A percentile compares a stretch with the other conserved stretches of the same genome.
phyloP scores from a whole-genome alignment of 495 filamentous ascomycete genomes.

The Astrothelium macrocarpum region DNA sequence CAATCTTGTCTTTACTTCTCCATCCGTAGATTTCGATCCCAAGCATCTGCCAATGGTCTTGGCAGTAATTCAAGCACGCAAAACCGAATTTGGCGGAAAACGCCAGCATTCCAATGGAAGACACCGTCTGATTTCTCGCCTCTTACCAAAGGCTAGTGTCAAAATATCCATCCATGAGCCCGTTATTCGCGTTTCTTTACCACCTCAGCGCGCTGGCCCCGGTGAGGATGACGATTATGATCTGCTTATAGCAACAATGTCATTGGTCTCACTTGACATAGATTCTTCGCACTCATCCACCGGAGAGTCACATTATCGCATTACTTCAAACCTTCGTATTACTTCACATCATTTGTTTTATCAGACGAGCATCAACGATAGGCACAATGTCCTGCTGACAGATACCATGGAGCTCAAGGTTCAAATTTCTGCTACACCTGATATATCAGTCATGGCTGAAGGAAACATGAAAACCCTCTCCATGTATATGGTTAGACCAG shows the following conservation, averaged over 20 bases:
- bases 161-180: slow-evolving; percentile 96
- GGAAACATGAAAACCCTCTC: slow-evolving; percentile 80
- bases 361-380: slow-evolving; percentile 68
- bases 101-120: slow-evolving; percentile 19
- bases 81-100: slow-evolving; percentile 9
- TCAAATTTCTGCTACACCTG: slow-evolving; percentile 72
- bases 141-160: slow-evolving; percentile 88
- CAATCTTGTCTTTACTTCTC: slow-evolving; percentile 91
- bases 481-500: slow-evolving; percentile 77
- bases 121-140: slow-evolving; percentile 73
- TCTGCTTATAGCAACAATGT: slow-evolving; percentile 86
- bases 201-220: slow-evolving; percentile 54
- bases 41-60: slow-evolving; percentile 79
- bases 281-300: slow-evolving; percentile 89
- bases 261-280: slow-evolving; percentile 80
- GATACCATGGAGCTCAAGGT: slow-evolving; percentile 80
- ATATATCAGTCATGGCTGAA: slow-evolving; percentile 70
- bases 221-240: slow-evolving; percentile 62
- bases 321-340: slow-evolving; percentile 71
- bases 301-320: slow-evolving; percentile 74
- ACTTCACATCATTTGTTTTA: slow-evolving; percentile 91
- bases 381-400: slow-evolving; percentile 75
- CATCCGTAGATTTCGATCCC: slow-evolving; percentile 90
- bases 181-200: slow-evolving; percentile 78
- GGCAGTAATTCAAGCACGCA: slow-evolving; percentile 51